Evolutionary conservation across 2,329 filamentous ascomycete genomes (phyloP).

Genomic region (Botrytis deweyae): DNA sequence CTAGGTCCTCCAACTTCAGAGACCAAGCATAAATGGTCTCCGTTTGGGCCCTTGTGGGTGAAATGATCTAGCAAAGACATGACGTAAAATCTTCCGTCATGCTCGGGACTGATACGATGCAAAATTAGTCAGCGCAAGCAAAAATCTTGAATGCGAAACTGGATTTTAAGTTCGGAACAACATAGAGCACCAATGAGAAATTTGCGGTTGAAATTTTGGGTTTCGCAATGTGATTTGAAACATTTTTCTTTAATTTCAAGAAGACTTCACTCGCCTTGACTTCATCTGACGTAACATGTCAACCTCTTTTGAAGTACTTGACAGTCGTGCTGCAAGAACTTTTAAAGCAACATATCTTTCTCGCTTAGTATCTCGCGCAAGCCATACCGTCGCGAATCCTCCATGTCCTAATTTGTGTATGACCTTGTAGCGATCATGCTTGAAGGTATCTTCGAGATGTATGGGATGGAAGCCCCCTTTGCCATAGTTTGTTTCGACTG

Average conservation of each 20-base stretch:
- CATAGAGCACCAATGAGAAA: not conserved
- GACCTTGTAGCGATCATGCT: constrained; percentile 45
- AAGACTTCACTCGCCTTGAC: not conserved
- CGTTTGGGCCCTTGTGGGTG: constrained; percentile 44
- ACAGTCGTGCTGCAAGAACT: constrained; percentile 26
- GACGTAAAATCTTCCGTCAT: constrained; percentile 24
- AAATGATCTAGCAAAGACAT: constrained; percentile 33
- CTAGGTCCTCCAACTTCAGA: constrained; percentile 29
- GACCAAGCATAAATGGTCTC: constrained; percentile 47
- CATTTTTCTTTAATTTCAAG: not conserved
- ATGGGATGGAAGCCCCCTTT: constrained; percentile 47
- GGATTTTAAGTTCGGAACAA: not conserved
- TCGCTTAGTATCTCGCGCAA: constrained; percentile 39
- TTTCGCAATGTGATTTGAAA: not conserved
- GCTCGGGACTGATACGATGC: constrained; percentile 1
- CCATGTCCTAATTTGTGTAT: constrained; percentile 49
- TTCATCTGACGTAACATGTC: constrained; percentile 26
- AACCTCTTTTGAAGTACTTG: constrained; percentile 26
- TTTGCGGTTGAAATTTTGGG: not conserved
- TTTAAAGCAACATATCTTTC: constrained; percentile 30
- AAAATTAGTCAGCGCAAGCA: not conserved
- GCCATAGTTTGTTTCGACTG: constrained; percentile 26
- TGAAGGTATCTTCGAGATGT: constrained; percentile 45
- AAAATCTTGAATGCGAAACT: not conserved
- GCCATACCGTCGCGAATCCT: constrained; percentile 48